These are phyloP conservation scores for Blastobotrys ciferrii DNA, from an alignment of 1,139 yeast species.

Conservation along the genomic window DNA sequence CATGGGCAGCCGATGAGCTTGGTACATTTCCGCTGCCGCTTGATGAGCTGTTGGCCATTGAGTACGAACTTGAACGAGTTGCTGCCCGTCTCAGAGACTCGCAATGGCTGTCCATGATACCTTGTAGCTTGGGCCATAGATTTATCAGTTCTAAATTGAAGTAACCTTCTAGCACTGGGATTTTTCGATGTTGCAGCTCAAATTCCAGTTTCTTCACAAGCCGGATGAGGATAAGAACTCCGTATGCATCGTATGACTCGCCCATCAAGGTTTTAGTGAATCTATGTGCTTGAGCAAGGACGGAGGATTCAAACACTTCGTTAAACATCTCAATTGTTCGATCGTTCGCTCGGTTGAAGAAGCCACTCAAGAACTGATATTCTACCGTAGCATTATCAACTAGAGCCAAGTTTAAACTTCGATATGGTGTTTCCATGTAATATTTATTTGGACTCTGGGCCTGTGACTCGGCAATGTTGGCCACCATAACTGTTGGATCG, in stretches of 20 bases:
- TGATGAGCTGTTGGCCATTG: conserved; percentile 30
- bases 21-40: conserved; percentile 29
- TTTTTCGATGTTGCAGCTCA: conserved; percentile 59
- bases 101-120: conserved; percentile 71
- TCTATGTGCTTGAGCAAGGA: conserved; percentile 51
- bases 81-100: conserved; percentile 55
- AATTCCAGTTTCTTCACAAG: conserved; percentile 62
- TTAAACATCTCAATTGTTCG: conserved; percentile 46
- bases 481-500: conserved; percentile 67
- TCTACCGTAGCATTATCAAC: conserved; percentile 78
- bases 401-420: conserved; percentile 71
- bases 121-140: conserved; percentile 86
- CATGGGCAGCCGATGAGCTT: conserved; percentile 54
- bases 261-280: conserved; percentile 49
- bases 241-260: conserved; percentile 70
- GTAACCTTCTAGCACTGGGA: conserved; percentile 75
- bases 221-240: conserved; percentile 73
- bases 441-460: conserved; percentile 47
- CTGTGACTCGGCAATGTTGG: conserved; percentile 81
- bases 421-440: conserved; percentile 70
- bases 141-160: conserved; percentile 60
- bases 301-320: conserved; percentile 45
- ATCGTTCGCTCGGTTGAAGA: conserved; percentile 52
- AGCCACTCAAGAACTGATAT: conserved; percentile 68
- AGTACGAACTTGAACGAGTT: conserved; percentile 31